A percentile compares a stretch with the other conserved stretches of the same genome.
Evolutionary conservation across 148 eudicot species (phyloP).

Genomic region (Suaeda aralocaspica): DNA sequence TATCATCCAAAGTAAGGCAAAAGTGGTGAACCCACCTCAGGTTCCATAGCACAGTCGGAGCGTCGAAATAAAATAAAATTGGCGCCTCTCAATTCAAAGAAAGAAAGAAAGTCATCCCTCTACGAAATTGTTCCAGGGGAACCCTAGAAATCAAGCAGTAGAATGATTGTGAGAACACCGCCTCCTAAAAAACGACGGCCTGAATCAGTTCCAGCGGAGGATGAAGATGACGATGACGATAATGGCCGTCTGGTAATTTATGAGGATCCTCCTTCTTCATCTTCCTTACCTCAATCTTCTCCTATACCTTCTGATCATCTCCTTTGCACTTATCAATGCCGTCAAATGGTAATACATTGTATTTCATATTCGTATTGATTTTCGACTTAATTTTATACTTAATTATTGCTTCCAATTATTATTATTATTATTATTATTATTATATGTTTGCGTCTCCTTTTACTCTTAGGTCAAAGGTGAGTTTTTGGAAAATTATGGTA

Average conservation of each 20-base stretch:
- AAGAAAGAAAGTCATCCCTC: no score
- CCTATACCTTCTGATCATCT: constrained; percentile 56
- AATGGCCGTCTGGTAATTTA: constrained; percentile 59
- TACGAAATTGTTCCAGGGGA: background rate
- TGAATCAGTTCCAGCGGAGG: constrained; percentile 40
- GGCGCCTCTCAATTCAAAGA: background rate
- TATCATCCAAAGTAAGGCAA: no score
- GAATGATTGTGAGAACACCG: constrained; percentile 46
- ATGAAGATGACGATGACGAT: constrained; percentile 48
- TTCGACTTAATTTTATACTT: no score
- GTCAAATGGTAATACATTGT: constrained; percentile 95
- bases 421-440: background rate
- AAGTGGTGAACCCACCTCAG: no score
- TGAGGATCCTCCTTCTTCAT: constrained; percentile 55
- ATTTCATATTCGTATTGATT: no score
- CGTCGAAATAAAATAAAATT: no score
- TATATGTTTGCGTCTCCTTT: constrained; percentile 17
- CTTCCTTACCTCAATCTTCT: constrained; percentile 32
- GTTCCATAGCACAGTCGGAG: no score
- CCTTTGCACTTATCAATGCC: constrained; percentile 97
- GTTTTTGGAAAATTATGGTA: constrained; percentile 68
- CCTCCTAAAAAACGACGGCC: constrained; percentile 58
- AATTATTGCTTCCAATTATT: no score
- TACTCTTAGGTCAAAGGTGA: constrained; percentile 83
- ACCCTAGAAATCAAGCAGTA: background rate